A percentile compares a stretch with the other conserved stretches of the same genome.
Conservation (phyloP, 2,329 filamentous ascomycete species). For the Diplodia scrobiculata region DNA sequence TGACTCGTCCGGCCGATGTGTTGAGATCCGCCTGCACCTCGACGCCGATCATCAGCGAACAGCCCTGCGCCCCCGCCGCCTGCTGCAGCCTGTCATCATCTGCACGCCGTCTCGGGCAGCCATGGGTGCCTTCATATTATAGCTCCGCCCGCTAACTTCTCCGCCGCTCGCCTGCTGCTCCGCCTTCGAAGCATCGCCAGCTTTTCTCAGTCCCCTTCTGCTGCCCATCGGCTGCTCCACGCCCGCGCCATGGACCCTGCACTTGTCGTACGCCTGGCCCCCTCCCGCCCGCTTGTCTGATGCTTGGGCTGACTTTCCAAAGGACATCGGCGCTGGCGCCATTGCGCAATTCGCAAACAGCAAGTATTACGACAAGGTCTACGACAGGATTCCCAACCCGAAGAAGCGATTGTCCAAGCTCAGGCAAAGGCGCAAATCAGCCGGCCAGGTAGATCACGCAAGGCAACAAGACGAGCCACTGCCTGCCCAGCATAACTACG, state of each 20-base stretch:
- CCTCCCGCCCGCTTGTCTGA: not conserved
- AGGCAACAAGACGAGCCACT: not conserved
- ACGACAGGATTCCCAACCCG: conserved; percentile 23
- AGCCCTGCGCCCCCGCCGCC: not conserved
- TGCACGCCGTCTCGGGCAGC: conserved; percentile 10
- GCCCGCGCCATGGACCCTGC: conserved; percentile 11
- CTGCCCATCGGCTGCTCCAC: not conserved
- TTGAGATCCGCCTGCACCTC: not conserved
- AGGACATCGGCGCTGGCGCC: conserved; percentile 28
- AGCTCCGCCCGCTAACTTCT: not conserved
- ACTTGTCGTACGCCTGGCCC: not conserved
- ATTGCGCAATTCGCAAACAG: conserved; percentile 24
- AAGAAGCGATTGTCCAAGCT: conserved; percentile 15
- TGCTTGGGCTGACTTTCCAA: not conserved
- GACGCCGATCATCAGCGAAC: conserved; percentile 11
- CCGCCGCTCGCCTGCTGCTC: not conserved
- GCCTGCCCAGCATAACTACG: not conserved
- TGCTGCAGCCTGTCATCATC: conserved; percentile 8
- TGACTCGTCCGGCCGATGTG: not conserved
- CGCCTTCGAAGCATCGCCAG: not conserved
- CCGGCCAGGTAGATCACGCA: conserved; percentile 14
- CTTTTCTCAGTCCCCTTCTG: not conserved
- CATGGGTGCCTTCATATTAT: conserved; percentile 25
- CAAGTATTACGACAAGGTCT: conserved; percentile 26
- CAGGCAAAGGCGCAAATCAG: conserved; percentile 25